Evolutionary conservation across 805 yeast genomes (phyloP).

Genomic region (Candida krabiensis): DNA sequence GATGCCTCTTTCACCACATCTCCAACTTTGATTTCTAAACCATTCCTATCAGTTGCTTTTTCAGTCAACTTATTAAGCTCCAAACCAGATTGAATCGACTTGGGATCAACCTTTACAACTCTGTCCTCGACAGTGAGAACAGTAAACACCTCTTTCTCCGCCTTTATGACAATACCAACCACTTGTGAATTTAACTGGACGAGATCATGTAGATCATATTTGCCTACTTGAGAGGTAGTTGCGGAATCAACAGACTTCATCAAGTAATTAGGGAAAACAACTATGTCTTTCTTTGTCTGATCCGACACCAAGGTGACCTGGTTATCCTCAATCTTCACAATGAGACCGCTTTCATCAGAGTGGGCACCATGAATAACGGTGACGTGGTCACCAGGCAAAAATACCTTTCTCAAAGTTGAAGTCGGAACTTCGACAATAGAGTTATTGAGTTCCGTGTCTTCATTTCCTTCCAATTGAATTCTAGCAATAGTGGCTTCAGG

Average conservation of each 20-base stretch:
- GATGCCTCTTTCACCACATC: constrained; percentile 86
- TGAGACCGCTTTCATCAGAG: constrained; percentile 92
- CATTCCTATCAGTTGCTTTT: constrained; percentile 82
- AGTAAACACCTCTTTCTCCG: constrained; percentile 83
- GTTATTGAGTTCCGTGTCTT: constrained; percentile 57
- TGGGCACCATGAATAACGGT: constrained; percentile 90
- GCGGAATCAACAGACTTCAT: constrained; percentile 86
- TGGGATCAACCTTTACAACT: constrained; percentile 66
- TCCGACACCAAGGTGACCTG: constrained; percentile 89
- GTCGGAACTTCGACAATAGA: constrained; percentile 76
- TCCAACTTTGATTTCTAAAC: constrained; percentile 83
- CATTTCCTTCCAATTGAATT: constrained; percentile 49
- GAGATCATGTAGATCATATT: constrained; percentile 84
- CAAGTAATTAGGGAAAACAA: constrained; percentile 89
- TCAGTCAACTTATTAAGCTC: constrained; percentile 64
- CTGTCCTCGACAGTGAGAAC: constrained; percentile 84
- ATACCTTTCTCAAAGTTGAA: constrained; percentile 78
- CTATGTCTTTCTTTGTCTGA: constrained; percentile 82
- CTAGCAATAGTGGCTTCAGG: constrained; percentile 55
- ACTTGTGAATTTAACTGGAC: constrained; percentile 83
- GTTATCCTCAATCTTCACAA: constrained; percentile 76
- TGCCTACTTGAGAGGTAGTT: constrained; percentile 68
- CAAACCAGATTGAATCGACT: constrained; percentile 79
- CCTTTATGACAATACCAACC: constrained; percentile 87
- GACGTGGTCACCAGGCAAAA: constrained; percentile 91